Conservation (phyloP, 2,329 filamentous ascomycete genomes). For the Clathrospora elynae region DNA sequence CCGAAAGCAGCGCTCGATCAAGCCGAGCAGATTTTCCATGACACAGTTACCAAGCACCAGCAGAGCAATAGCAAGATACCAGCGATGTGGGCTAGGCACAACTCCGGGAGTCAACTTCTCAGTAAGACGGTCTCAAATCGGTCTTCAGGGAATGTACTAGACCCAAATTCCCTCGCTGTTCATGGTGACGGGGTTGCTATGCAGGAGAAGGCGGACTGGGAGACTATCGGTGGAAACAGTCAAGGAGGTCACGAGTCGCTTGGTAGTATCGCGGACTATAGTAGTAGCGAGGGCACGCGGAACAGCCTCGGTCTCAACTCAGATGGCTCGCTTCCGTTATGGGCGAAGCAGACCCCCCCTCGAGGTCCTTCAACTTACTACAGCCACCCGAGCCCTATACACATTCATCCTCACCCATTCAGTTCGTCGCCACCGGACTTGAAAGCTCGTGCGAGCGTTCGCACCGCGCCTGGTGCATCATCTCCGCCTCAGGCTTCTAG, state of each 20-base stretch:
- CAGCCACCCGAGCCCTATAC: slow-evolving; percentile 32
- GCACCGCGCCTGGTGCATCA: slow-evolving; percentile 13
- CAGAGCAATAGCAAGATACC: slow-evolving; percentile 28
- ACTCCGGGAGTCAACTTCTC: slow-evolving; percentile 35
- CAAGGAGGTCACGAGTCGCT: slow-evolving; percentile 22
- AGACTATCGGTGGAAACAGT: slow-evolving; percentile 37
- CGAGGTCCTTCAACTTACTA: slow-evolving; percentile 31
- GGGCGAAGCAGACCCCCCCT: slow-evolving; percentile 15
- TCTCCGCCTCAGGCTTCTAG: slow-evolving; percentile 14
- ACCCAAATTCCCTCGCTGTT: slow-evolving; percentile 1
- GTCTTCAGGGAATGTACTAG: slow-evolving; percentile 8
- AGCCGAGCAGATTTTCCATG: slow-evolving; percentile 39
- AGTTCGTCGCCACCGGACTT: slow-evolving; percentile 38
- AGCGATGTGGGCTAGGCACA: slow-evolving; percentile 40
- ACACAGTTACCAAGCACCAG: slow-evolving; percentile 12
- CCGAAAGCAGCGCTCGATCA: slow-evolving; percentile 37
- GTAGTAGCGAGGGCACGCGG: slow-evolving; percentile 33
- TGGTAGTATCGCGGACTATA: slow-evolving; percentile 45
- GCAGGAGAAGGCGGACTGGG: slow-evolving; percentile 42
- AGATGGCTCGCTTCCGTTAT: slow-evolving; percentile 16
- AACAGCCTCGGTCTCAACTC: slow-evolving; percentile 23
- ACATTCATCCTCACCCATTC: slow-evolving; percentile 32
- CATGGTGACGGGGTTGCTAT: slow-evolving; percentile 10
- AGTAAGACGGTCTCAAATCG: slow-evolving; percentile 14
- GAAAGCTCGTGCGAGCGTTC: slow-evolving; percentile 9